Evolutionary conservation across 2,329 filamentous ascomycete species (phyloP), one percentile per base, ranked within the genome.

Genomic region (Stachybotrys chartarum): DNA sequence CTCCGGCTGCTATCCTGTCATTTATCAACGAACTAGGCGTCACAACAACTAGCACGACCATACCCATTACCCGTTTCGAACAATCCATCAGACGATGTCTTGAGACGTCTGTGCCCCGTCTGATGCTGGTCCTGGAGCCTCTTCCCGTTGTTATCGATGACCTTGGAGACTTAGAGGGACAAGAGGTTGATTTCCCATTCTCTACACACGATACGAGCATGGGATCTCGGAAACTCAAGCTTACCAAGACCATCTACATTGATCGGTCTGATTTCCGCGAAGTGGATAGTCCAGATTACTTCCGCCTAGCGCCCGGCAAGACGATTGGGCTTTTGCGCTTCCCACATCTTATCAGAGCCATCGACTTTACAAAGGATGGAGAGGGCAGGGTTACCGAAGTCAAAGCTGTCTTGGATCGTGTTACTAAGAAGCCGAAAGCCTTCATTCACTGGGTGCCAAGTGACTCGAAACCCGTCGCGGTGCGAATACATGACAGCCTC

Each of bases 1-100:
- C 93, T 1, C 91, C 93, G 0, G 90, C 89, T 30, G 92, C 91
- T 1, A 88, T 97, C 57, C 82, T 96, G 56, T 87, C 90, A 54
- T 97, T 97, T 64, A 85, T 97, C 57, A 90, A 91, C 61, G 91
- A 96, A 70, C 84, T 97, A 24, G 92, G 92, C 35, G 91, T 97
- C 45, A 96, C 92, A 0, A 95, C 91, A 39, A 81, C 86, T 44
- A 83, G 84, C 53, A 88, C 87, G 3, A 84, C 89, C 59, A 96
- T 96, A 63, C 85, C 93, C 68, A 85, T 90, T 50, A 74, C 80
- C 55, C 85, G 88, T 16, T 91, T 97, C 58, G 93, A 97, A 66
- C 85, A 93, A 66, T 85, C 84, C 0, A 84, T 97, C 57, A 85
- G 93, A 17, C 85, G 85, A 60, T 95, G 96, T 68, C 85, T 97